Evolutionary conservation across 176 grass and related monocot genomes (phyloP).

Genomic region (Stipa capillata): DNA sequence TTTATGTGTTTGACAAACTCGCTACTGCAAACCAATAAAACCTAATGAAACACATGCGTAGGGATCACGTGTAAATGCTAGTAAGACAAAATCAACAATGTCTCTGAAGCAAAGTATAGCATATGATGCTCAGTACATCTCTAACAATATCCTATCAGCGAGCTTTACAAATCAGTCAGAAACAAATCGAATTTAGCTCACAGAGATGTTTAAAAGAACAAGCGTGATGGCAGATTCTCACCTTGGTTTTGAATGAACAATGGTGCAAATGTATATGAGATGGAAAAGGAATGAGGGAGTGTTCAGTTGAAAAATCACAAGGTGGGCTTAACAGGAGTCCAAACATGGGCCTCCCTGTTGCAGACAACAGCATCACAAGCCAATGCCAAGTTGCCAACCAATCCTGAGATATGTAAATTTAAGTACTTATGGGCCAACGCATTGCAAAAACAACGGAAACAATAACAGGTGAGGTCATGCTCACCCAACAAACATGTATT

Average conservation of each 20-base stretch:
- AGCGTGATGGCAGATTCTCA: background rate
- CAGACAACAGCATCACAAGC: conserved; percentile 10
- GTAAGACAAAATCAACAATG: background rate
- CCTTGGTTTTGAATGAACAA: background rate
- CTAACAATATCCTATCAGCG: background rate
- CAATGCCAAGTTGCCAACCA: conserved; percentile 1
- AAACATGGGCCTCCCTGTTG: background rate
- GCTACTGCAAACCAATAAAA: too few species aligned
- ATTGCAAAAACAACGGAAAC: background rate
- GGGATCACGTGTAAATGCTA: background rate
- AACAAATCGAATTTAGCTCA: background rate
- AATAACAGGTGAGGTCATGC: background rate
- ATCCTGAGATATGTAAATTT: conserved; percentile 15
- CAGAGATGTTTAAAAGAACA: background rate
- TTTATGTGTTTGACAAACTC: too few species aligned
- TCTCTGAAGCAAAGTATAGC: background rate
- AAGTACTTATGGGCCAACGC: background rate
- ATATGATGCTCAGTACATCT: background rate
- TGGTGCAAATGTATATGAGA: background rate
- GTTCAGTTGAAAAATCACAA: background rate
- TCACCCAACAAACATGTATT: background rate
- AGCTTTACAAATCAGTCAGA: background rate
- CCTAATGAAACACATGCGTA: too few species aligned
- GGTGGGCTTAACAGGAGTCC: background rate
- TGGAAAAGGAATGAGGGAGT: background rate